Percentiles rank a stretch among this genome's conserved stretches.
Evolutionary conservation across 352 stramenopile genomes (phyloP).

Genomic region (Paralagenidium karlingii): DNA sequence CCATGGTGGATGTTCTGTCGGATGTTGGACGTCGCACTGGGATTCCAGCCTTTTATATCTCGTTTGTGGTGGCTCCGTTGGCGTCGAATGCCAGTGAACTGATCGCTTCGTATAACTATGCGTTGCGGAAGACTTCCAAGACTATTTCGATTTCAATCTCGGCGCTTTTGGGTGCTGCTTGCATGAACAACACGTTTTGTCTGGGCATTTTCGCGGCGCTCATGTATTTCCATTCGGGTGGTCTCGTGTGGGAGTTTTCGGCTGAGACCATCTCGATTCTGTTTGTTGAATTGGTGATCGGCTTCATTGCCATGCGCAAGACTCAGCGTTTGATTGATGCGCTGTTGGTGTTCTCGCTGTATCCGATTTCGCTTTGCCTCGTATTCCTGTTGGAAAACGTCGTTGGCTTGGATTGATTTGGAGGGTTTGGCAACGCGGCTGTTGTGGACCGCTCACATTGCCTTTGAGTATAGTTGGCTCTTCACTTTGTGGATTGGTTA

Average conservation of each 20-base stretch:
- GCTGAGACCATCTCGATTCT: conserved; percentile 96
- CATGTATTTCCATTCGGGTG: conserved; percentile 87
- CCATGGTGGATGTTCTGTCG: conserved; percentile 96
- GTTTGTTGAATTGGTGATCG: conserved; percentile 87
- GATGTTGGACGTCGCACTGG: conserved; percentile 84
- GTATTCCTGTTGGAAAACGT: conserved; percentile 89
- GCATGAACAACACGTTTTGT: conserved; percentile 99
- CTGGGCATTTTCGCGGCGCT: conserved; percentile 96
- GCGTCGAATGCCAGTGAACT: conserved; percentile 98
- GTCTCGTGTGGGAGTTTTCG: conserved; percentile 96
- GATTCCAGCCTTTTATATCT: conserved; percentile 96
- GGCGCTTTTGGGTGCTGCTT: conserved; percentile 89
- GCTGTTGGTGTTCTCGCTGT: conserved; percentile 82
- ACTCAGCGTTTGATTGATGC: conserved; percentile 80
- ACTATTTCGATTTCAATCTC: conserved; percentile 95
- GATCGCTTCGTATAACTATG: conserved; percentile 96
- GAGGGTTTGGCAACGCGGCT: no score
- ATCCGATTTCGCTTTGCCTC: conserved; percentile 88
- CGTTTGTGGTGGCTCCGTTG: conserved; percentile 94
- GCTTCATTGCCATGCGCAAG: conserved; percentile 72
- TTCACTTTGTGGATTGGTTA: no score
- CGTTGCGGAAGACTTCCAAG: conserved; percentile 95
- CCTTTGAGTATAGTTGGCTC: no score
- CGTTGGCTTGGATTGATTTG: conserved; percentile 80
- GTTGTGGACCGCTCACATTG: no score